Evolutionary conservation across 208 protist genomes (phyloP), one percentile per base, ranked within the genome.

Genomic region (Acanthamoeba healyi): DNA sequence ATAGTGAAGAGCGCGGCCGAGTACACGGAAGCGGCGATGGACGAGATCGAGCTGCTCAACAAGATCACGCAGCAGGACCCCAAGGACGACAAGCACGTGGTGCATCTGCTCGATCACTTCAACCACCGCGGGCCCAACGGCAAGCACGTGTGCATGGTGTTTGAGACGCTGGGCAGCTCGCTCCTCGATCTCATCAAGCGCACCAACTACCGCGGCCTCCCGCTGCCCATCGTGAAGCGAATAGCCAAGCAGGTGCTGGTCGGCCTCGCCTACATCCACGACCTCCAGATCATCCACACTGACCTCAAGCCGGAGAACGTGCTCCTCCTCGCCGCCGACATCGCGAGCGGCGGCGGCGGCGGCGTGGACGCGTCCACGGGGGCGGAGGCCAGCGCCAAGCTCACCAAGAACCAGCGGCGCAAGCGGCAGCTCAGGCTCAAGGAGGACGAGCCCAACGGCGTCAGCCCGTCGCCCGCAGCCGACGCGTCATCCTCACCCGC

Each of bases 241-340:
- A 99, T 99, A 34, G 87, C 95, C 12, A 70, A 94, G n/a, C 96
- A 98, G 92, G 94, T 98, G 10, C 49, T 95, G 1, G 82, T 77
- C 26, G 98, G 95, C 10, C 96, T 99, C 14, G 98, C 99, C 70
- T 99, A 99, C 96, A 95, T 99, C 19, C 98, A 99, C 96, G 95
- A 87, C 12, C 98, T 99, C 74, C 89, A 98, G 74, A 99, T 99
- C 95, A 99, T 99, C 84, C 99, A 99, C 97, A 99, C 99, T 0
- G 99, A 99, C 95, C 93, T 99, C 29, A 99, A 99, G 46, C 96
- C 98, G 4, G 98, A 99, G 95, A 99, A 99, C 93, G 98, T 99
- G 12, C 94, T 99, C 5, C 94, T 99, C 3, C 22, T 61, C 14
- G 2, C 58, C 15, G 65, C 26, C 26, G 67, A 40, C 36, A 32